Percentiles rank a stretch among this genome's conserved stretches.
phyloP scores from a whole-genome alignment of 768 basidiomycete species.

The Kwoniella mangroviensis region DNA sequence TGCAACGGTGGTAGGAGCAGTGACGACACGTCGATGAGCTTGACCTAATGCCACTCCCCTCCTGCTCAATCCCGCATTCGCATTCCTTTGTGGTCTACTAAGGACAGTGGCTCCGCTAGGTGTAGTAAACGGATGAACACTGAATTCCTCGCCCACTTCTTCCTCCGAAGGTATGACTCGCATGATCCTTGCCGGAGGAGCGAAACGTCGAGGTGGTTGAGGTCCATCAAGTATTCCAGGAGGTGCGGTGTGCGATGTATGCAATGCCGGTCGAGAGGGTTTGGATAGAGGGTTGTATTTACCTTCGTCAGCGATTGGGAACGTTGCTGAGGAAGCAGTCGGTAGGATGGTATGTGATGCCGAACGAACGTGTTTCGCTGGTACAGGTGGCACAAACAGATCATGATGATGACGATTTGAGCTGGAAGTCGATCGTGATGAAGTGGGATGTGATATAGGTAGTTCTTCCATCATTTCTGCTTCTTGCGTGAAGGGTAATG shows the following conservation, averaged over 20 bases:
- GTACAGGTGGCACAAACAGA: not conserved
- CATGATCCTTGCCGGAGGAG: constrained; percentile 26
- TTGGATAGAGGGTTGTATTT: constrained; percentile 18
- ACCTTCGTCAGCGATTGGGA: not conserved
- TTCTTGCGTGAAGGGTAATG: not conserved
- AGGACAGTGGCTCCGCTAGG: constrained; percentile 11
- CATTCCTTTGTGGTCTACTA: constrained; percentile 15
- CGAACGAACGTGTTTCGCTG: constrained; percentile 30
- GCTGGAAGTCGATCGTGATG: constrained; percentile 9
- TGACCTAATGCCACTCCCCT: constrained; percentile 38
- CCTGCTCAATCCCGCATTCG: constrained; percentile 9
- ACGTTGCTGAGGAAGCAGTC: constrained; percentile 1
- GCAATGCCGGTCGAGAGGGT: constrained; percentile 20
- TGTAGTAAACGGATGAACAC: constrained; percentile 12
- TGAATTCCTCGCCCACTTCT: not conserved
- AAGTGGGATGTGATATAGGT: constrained; percentile 1
- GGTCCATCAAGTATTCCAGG: constrained; percentile 3
- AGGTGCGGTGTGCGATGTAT: constrained; percentile 18
- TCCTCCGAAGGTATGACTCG: constrained; percentile 16
- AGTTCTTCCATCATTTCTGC: not conserved
- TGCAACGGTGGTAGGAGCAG: constrained; percentile 27
- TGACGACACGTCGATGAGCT: constrained; percentile 42
- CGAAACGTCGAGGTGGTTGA: constrained; percentile 20
- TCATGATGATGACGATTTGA: not conserved
- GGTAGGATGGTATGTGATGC: constrained; percentile 39